Evolutionary conservation across 768 basidiomycete species (phyloP), one percentile per base, ranked within the genome.

Genomic region (Phlebiopsis flavidoalba): DNA sequence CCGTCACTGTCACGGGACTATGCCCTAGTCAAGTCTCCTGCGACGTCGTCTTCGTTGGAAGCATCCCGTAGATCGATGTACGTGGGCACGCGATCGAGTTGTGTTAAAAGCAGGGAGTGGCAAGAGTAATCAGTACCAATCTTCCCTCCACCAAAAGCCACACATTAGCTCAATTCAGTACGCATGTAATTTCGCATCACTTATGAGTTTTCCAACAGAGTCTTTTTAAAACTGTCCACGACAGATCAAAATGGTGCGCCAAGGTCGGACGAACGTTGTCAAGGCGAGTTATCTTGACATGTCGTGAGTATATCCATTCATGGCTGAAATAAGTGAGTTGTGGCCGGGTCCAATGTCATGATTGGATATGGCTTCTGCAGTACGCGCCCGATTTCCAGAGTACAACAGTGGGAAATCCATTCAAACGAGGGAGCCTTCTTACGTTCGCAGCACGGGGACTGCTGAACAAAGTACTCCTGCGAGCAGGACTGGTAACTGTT

Each of bases 31-130:
- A 53, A 86, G 87, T 36, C 82, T 99, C n/a, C 2, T 97, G 97
- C 35, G 97, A 99, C 72, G 93, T 98, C 55, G 97, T 98, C 51
- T 99, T 92, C 75, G 95, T 98, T 52, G 97, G 98, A 72, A n/a
- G n/a, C n/a, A n/a, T n/a, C n/a, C n/a, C n/a, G n/a, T n/a, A n/a
- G n/a, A n/a, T n/a, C n/a, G n/a, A n/a, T n/a, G n/a, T n/a, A n/a
- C n/a, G n/a, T n/a, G n/a, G n/a, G n/a, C n/a, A n/a, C n/a, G n/a
- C n/a, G n/a, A n/a, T n/a, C n/a, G n/a, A n/a, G n/a, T n/a, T n/a
- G n/a, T n/a, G n/a, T n/a, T n/a, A n/a, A n/a, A n/a, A n/a, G 1
- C 94, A 98, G 73, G n/a, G n/a, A n/a, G n/a, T n/a, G n/a, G n/a
- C n/a, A n/a, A n/a, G n/a, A n/a, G n/a, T n/a, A n/a, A n/a, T n/a